Evolutionary conservation across 1,139 yeast species (phyloP), one percentile per base, ranked within the genome.

Genomic region (Sugiyamaella paludigena): DNA sequence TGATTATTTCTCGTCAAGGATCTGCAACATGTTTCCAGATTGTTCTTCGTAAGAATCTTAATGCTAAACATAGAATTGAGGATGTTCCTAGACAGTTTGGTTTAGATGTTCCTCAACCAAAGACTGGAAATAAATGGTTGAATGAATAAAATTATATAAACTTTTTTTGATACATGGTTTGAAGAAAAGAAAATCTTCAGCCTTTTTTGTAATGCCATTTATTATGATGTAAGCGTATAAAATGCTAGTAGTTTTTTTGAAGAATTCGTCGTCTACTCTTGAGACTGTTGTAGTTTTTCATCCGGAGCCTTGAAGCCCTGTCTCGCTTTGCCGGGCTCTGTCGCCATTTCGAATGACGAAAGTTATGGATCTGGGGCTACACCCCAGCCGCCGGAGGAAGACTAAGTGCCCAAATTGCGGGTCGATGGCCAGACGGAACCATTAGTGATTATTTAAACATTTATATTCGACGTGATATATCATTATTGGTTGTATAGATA

Each of bases 1-100:
- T 85, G 52, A 84, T 88, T 64, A 83, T 86, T 57, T 80, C 95
- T 29, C 87, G 97, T 78, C 95, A 88, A 74, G 96, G 96, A 61
- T 83, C 92, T 61, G 95, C 96, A 44, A 81, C 95, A 48, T 87
- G 96, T 72, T 89, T 80, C 76, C 97, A 88, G 75, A 86, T 88
- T 67, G 84, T 86, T 46, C 77, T 88, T 75, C 84, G 96, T 77
- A 89, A 88, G 81, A 88, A 88, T 72, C 67, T 88, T 65, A 89
- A 88, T 73, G 75, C 87, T 54, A 84, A 84, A 69, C 92, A 87
- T 70, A 83, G 96, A 71, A 76, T 87, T 58, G 86, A 87, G 66
- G 87, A 86, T 65, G 74, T 86, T 66, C 94, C 95, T 47, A 68
- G 70, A 49, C 96, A 88, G 76, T 78, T 78, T 63, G 96, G 95